Percentiles rank a stretch among this genome's conserved stretches.
Conservation (phyloP, 75 land plant genomes). For the Pinus tabuliformis region DNA sequence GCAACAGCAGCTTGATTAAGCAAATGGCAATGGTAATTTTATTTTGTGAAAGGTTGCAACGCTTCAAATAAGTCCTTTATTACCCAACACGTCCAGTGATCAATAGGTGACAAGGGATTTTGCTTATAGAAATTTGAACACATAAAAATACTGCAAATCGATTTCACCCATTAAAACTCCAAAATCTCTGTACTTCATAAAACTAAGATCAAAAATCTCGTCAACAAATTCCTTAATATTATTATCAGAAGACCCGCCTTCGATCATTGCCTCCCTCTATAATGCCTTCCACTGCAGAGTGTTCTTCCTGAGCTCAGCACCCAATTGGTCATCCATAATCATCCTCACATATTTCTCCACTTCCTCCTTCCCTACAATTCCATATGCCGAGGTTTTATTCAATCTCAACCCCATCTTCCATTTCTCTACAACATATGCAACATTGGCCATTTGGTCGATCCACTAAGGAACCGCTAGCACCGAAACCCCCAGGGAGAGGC, state of each 20-base stretch:
- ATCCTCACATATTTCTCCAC: conserved; percentile 27
- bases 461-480: conserved; percentile 27
- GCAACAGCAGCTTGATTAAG: no score
- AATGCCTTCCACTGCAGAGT: conserved; percentile 35
- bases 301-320: conserved; percentile 36
- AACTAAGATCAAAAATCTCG: no score
- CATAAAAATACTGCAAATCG: no score
- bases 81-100: no score
- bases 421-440: conserved; percentile 20
- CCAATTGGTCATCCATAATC: conserved; percentile 28
- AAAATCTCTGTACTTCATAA: no score
- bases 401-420: conserved; percentile 20
- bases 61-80: no score
- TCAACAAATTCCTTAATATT: conserved; percentile 38
- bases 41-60: no score
- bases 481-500: conserved; percentile 26
- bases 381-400: neutral
- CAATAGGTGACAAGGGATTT: no score
- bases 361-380: conserved; percentile 35
- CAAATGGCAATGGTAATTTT: no score
- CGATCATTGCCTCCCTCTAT: conserved; percentile 37
- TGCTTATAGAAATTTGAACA: no score
- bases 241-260: conserved; percentile 51
- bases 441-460: conserved; percentile 27
- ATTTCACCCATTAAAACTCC: no score